Base-by-base conservation (phyloP, 345 rosid genomes). In the Boechera divaricarpa region DNA sequence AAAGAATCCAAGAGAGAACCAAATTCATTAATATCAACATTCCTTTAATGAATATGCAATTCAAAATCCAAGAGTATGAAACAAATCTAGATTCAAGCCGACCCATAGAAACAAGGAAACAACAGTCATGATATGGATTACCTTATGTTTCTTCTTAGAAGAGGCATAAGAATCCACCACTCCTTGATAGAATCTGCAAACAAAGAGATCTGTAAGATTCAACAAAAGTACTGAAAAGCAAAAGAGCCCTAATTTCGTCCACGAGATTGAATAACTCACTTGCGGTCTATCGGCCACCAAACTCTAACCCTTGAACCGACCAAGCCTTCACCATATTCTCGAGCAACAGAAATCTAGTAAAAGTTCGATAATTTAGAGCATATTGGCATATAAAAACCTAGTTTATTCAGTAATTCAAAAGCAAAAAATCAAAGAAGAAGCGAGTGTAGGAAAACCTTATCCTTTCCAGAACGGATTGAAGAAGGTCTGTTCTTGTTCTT, bases 231-330 rank as follows among this genome's bases (percentile, higher is more conserved):
- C 1, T 3, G 15, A 18, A 10, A 32, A 10, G 10, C 0, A 24
- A 38, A 33, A 51, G 39, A 75, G 3, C 33, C 60, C 35, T 63
- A 44, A 69, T 3, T 28, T 62, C 2, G 41, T 1, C 12, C 2
- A 11, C 7, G 13, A 10, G 16, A 69, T 62, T 16, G 26, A 41
- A 2, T 5, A 28, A 29, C 81, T 72, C 69, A 78, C 81, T 41
- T 15, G 3, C 7, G 16, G 36, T 78, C 81, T 1, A 66, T 0
- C 3, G 77, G 81, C 81, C 77, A 78, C 81, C 81, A 78, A 32
- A 78, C 77, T 41, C 31, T 32, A 7, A 78, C 5, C 59, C 55
- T 72, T 4, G 77, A 57, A n/a, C 77, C 77, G 7, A 78, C 58
- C 13, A 78, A 35, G 7, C n/a, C 53, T 36, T 45, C 36, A 7